Evolutionary conservation across 2,329 filamentous ascomycete species (phyloP), one percentile per base, ranked within the genome.

Genomic region (Torrubiellomyces zombiae): DNA sequence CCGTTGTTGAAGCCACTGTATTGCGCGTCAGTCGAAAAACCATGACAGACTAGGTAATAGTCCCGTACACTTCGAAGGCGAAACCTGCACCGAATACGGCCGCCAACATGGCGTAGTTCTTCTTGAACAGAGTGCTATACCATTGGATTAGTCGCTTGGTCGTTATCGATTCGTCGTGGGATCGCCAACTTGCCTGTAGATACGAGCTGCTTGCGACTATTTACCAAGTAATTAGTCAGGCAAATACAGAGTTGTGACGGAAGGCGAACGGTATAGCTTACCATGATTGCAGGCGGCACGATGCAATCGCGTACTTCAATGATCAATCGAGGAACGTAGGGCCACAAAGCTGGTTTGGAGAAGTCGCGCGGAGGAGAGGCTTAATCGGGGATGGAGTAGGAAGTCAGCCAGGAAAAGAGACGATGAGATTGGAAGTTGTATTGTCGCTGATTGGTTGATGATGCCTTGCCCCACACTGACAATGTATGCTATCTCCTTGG

Each of bases 81-180:
- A 98, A 98, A 39, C 85, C 86, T 38, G 72, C 67, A 40, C 62
- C 68, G 53, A 98, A 98, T 49, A 98, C 79, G 37, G 73, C 67
- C 39, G 71, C 75, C 44, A 98, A 64, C 71, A 93, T 93, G 51
- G 77, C 64, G 44, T 67, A 76, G 66, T 98, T 98, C 51, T 68
- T 75, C 55, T 77, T 75, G 65, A 95, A 75, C 40, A 95, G 46
- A 47, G 71, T 56, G 63, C 89, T 95, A 56, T 38, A 33, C 13
- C 15, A 20, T 15, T 25, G 30, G 21, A 32, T 50, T 34, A 48
- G 41, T 32, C 32, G 32, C 32, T 31, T 28, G 18, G 16, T 34
- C 28, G 27, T 28, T 29, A 24, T 30, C 25, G 32, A n/a, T 32
- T 32, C 21, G 26, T 38, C 26, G 33, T 38, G 28, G 30, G 28